Conservation (phyloP, 345 rosid genomes). For the Camelina laxa region DNA sequence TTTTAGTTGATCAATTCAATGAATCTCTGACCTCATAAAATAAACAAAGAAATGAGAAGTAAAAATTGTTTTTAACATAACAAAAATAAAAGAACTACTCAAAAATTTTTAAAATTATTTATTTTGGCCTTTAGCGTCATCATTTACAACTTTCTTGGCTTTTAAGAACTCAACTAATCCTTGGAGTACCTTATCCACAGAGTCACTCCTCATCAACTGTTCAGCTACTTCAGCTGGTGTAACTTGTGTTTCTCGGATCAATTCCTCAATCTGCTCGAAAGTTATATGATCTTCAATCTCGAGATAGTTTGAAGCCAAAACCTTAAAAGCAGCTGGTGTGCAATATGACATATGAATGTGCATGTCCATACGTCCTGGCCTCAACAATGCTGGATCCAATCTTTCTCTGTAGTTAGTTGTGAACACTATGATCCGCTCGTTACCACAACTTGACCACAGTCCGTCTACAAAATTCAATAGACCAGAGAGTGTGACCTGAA, state of each 20-base stretch:
- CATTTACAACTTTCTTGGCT: conserved; percentile 40
- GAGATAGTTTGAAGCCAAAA: conserved; percentile 53
- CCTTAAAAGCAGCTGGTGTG: conserved; percentile 45
- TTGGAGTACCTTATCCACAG: conserved; percentile 40
- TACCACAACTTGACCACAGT: conserved; percentile 66
- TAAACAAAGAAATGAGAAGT: neutral
- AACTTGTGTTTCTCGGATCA: conserved; percentile 30
- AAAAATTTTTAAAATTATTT: neutral
- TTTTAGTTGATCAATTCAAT: too few relatives aligned
- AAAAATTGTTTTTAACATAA: too few relatives aligned
- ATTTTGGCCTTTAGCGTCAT: neutral
- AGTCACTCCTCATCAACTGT: conserved; percentile 52
- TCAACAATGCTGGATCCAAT: conserved; percentile 63
- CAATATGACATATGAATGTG: conserved; percentile 69
- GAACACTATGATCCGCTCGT: conserved; percentile 71
- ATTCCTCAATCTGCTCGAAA: conserved; percentile 47
- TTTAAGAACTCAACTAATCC: conserved; percentile 45
- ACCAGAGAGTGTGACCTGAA: conserved; percentile 53
- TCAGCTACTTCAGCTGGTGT: conserved; percentile 62
- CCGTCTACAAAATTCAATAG: conserved; percentile 73
- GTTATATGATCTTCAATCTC: conserved; percentile 37
- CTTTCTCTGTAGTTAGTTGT: conserved; percentile 69
- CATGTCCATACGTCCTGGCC: conserved; percentile 79
- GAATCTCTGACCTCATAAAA: neutral
- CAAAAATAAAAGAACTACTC: neutral